These are phyloP conservation scores for Candida loeiensis DNA, from an alignment of 805 yeast genomes.

Conservation along the genomic window DNA sequence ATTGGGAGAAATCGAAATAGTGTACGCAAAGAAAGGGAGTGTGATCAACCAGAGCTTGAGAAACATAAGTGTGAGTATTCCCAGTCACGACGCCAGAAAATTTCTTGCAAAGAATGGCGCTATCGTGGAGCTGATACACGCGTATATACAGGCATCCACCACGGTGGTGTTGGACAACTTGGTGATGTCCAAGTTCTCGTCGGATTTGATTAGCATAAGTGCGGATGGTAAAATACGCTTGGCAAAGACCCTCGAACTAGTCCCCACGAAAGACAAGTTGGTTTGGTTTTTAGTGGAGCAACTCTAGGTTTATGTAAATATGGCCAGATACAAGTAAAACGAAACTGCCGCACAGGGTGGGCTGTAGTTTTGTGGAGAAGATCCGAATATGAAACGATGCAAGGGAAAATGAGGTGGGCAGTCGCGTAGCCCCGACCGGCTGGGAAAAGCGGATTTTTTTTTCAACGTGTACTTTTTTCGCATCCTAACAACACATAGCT, in stretches of 20 bases:
- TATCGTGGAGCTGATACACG: constrained; percentile 13
- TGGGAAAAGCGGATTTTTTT: not conserved
- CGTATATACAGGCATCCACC: constrained; percentile 19
- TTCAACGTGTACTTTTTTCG: constrained; percentile 5
- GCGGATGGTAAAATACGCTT: constrained; percentile 24
- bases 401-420: not conserved
- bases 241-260: constrained; percentile 2
- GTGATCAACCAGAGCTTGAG: constrained; percentile 17
- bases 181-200: constrained; percentile 17
- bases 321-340: not conserved
- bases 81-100: constrained; percentile 16
- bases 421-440: not conserved
- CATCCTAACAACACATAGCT: constrained; percentile 5
- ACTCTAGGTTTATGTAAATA: not conserved
- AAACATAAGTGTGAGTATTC: constrained; percentile 22
- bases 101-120: constrained; percentile 9
- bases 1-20: constrained; percentile 12
- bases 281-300: constrained; percentile 16
- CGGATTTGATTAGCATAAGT: constrained; percentile 18
- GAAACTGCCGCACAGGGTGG: too few relatives aligned
- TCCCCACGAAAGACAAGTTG: constrained; percentile 6
- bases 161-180: constrained; percentile 21
- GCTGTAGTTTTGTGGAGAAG: too few relatives aligned
- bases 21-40: constrained; percentile 8
- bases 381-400: too few relatives aligned